Evolutionary conservation across 2,329 filamentous ascomycete genomes (phyloP).

Genomic region (Ophiostoma quercus): DNA sequence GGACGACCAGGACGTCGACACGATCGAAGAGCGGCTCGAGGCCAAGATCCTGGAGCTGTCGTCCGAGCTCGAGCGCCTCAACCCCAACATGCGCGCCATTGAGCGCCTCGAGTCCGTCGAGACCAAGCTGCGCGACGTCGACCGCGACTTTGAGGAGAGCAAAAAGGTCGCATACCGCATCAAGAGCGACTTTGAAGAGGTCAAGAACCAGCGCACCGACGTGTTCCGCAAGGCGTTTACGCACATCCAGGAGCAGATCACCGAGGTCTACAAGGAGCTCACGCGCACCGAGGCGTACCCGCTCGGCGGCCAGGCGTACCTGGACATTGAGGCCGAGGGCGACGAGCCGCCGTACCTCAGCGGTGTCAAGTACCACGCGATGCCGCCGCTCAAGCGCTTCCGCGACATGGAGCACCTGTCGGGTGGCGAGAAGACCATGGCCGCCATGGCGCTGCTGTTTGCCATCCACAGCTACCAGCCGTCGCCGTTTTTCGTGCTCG

Average conservation of each 20-base stretch:
- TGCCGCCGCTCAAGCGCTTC: slow-evolving; percentile 97
- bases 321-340: slow-evolving; percentile 90
- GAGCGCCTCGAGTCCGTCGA: slow-evolving; percentile 86
- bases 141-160: slow-evolving; percentile 84
- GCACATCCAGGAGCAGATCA: slow-evolving; percentile 93
- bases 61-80: slow-evolving; percentile 82
- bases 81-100: slow-evolving; percentile 93
- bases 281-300: slow-evolving; percentile 88
- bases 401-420: slow-evolving; percentile 98
- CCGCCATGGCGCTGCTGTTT: slow-evolving; percentile 89
- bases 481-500: slow-evolving; percentile 93
- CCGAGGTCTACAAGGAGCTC: slow-evolving; percentile 88
- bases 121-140: slow-evolving; percentile 72
- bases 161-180: slow-evolving; percentile 60
- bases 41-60: slow-evolving; percentile 72
- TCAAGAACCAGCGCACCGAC: slow-evolving; percentile 78
- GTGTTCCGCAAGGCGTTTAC: slow-evolving; percentile 93
- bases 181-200: slow-evolving; percentile 58
- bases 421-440: slow-evolving; percentile 98
- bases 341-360: slow-evolving; percentile 84
- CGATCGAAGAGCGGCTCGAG: slow-evolving; percentile 67
- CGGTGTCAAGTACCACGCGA: slow-evolving; percentile 96
- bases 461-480: slow-evolving; percentile 96
- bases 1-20: slow-evolving; percentile 50
- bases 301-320: slow-evolving; percentile 80